Base-by-base conservation (phyloP, 495 filamentous ascomycete species). In the Podospora appendiculata region DNA sequence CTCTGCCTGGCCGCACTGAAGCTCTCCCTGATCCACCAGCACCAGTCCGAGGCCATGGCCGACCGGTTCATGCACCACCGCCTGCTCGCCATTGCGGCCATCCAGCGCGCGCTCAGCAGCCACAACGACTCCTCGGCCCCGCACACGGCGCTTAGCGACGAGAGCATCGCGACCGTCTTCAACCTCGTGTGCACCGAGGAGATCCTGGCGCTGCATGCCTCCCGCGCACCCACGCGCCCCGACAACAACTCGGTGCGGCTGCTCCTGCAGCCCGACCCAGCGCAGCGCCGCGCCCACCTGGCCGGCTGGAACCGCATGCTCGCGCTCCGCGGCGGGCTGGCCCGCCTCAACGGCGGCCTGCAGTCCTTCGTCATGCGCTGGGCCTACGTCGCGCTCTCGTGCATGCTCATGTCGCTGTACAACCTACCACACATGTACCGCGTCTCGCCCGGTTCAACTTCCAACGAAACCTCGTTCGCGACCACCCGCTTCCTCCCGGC, bases 21-120 rank as follows among this genome's bases (percentile, higher is more conserved):
- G 32, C 50, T 59, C 3, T 50, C 52, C 12, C 17, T 59, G 1
- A 42, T 32, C 12, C 42, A 53, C 6, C 50, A 48, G 10, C 34
- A 50, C 14, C 41, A 39, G 18, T 44, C 45, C 42, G 36, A 33
- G 11, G 13, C 14, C 11, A 36, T 47, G 1, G 33, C 56, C 34
- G 47, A 56, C 32, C 50, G 49, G 4, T 55, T 56, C 53, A 56
- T 59, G 50, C 46, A 59, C 39, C 57, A 59, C 43, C 41, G 57
- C 6, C 14, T 56, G n/a, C 40, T 45, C 16, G 49, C 57, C 50
- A 59, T 59, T 13, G 17, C 40, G 0, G 50, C 54, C 6, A 48
- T 59, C 45, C 53, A 56, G 6, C 13, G 19, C 1, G 41, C 45
- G 34, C 36, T 59, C 6, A 32, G 47, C 6, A 32, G 47, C 38